These are phyloP conservation scores for Amanita fuliginea DNA, from an alignment of 768 basidiomycete species.

Conservation along the genomic window DNA sequence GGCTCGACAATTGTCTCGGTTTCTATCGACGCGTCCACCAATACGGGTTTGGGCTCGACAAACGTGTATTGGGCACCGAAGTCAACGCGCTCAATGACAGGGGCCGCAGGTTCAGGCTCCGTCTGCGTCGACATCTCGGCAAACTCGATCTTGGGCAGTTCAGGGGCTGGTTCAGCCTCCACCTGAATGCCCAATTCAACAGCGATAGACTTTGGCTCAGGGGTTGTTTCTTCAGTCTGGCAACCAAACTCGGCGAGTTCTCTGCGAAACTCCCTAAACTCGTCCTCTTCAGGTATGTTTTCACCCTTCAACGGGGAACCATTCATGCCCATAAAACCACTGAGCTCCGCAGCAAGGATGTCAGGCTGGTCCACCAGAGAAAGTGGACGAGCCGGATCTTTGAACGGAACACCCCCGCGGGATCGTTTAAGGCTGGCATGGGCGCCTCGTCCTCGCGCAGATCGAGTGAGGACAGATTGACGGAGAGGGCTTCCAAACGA, in stretches of 20 bases:
- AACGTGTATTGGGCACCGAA: constrained; percentile 36
- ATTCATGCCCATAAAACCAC: constrained; percentile 20
- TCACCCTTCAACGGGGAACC: constrained; percentile 29
- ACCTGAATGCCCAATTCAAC: constrained; percentile 32
- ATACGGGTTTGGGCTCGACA: constrained; percentile 21
- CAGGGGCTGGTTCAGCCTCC: constrained; percentile 18
- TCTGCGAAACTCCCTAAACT: constrained; percentile 23
- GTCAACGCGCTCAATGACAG: constrained; percentile 27
- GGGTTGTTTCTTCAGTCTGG: constrained; percentile 43
- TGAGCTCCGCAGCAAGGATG: constrained; percentile 57
- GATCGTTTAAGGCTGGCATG: constrained; percentile 35
- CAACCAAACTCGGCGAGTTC: constrained; percentile 53
- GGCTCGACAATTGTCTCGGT: constrained; percentile 24
- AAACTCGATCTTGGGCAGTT: constrained; percentile 14
- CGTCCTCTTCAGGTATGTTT: constrained; percentile 7
- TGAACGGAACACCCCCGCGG: constrained; percentile 59
- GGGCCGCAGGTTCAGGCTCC: constrained; percentile 23
- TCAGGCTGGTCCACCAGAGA: constrained; percentile 66
- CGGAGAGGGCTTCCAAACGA: constrained; percentile 50
- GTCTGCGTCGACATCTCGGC: constrained; percentile 37
- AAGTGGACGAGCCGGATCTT: constrained; percentile 50
- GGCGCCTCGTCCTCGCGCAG: constrained; percentile 30
- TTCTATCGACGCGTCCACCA: constrained; percentile 21
- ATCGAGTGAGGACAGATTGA: constrained; percentile 41
- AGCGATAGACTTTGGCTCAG: constrained; percentile 9